Conservation (phyloP, 257 asterid genomes). For the Linaria vulgaris region DNA sequence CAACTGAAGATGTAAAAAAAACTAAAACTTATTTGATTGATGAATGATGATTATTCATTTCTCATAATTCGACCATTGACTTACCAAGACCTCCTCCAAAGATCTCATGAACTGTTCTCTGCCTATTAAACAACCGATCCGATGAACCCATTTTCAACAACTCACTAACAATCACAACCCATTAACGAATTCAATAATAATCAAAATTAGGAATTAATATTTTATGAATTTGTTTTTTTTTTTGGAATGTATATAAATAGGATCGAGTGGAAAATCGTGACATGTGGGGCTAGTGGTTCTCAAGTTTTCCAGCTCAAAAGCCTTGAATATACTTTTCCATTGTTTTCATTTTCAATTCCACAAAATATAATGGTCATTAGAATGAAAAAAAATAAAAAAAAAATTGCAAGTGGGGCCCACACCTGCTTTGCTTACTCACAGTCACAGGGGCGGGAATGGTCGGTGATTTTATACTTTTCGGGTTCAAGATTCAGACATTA, state of each 20-base stretch:
- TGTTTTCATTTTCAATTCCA: constrained; percentile 25
- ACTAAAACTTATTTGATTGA: too few relatives aligned
- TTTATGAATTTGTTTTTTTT: constrained; percentile 3
- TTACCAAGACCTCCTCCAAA: constrained; percentile 87
- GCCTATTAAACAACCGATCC: constrained; percentile 59
- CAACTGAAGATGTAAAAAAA: too few relatives aligned
- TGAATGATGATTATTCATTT: too few relatives aligned
- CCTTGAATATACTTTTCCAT: constrained; percentile 35
- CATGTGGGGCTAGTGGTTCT: constrained; percentile 39
- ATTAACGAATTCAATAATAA: constrained; percentile 19
- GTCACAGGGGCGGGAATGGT: constrained; percentile 13
- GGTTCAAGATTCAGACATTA: constrained; percentile 14
- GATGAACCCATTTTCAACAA: constrained; percentile 60
- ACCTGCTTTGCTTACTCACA: neutral
- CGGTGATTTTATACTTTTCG: constrained; percentile 18
- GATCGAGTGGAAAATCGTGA: constrained; percentile 29
- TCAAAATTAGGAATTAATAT: neutral
- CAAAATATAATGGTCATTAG: constrained; percentile 13
- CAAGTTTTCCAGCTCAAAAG: constrained; percentile 58
- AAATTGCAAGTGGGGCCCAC: constrained; percentile 34
- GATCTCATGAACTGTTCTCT: constrained; percentile 69
- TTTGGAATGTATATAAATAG: constrained; percentile 19
- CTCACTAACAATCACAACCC: constrained; percentile 21
- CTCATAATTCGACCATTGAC: constrained; percentile 20
- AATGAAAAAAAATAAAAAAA: constrained; percentile 14